Base-by-base conservation (phyloP, 1,139 yeast genomes). In the Kodamaea alishanica region DNA sequence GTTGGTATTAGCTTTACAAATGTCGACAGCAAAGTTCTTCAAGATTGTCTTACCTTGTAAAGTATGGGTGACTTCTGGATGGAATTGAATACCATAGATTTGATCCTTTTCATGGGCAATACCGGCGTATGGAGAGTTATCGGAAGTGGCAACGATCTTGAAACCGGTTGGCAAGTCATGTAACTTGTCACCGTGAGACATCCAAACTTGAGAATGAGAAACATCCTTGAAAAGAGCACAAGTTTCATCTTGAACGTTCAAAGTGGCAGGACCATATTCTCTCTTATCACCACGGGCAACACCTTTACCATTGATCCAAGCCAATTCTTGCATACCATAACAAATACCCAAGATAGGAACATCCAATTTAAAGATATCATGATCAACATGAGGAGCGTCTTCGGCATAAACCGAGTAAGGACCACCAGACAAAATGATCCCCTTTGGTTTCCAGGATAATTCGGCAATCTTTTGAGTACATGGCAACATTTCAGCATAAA, bases 261-360 rank as follows among this genome's bases (percentile, higher is more conserved):
- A 75, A 45, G 87, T 81, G 46, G 98, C 96, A 39, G 96, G 96
- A 45, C 99, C 99, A 63, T 92, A 92, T 71, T 92, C 99, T 68
- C 98, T 84, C 77, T 92, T 90, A 55, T 88, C 96, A 63, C 97
- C 96, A 66, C 96, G 84, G 43, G 87, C 88, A 46, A 92, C 98
- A 55, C 94, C 92, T 61, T 86, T 85, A 61, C 96, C 96, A 65
- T 87, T 88, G 60, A 90, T 84, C 97, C 97, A 92, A 39, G 98
- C 98, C 54, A 92, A 73, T 69, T 94, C 98, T 74, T 92, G 99
- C 92, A 92, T 86, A 67, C 99, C 99, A 67, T 92, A 92, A 71
- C 99, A 92, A 63, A 92, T 94, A 58, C 99, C 99, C 54, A 92
- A 75, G 58, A 92, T 85, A 49, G 99, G 99, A 30, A 92, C 97